Conservation (phyloP, 768 basidiomycete genomes). For the Naganishia friedmannii region DNA sequence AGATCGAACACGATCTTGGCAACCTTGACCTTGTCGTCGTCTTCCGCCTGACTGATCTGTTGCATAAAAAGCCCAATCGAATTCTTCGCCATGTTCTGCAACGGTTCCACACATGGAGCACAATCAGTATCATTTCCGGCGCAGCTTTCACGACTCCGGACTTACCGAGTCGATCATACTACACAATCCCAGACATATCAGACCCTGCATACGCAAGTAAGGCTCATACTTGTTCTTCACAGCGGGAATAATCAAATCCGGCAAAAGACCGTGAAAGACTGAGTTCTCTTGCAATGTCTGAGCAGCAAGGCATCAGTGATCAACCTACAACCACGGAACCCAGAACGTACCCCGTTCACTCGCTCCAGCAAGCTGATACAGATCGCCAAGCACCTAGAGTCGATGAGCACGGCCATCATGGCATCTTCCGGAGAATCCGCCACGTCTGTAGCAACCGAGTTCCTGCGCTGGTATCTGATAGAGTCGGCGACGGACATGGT, state of each 20-base stretch:
- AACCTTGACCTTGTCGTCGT: constrained; percentile 65
- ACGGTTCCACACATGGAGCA: neutral
- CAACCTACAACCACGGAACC: too few species aligned
- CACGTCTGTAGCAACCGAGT: constrained; percentile 32
- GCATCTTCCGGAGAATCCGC: constrained; percentile 61
- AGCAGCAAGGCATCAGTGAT: too few species aligned
- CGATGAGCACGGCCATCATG: constrained; percentile 61
- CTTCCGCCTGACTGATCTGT: constrained; percentile 66
- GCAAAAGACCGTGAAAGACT: constrained; percentile 64
- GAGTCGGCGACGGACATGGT: constrained; percentile 25
- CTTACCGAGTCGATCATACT: constrained; percentile 66
- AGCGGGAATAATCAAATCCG: constrained; percentile 85
- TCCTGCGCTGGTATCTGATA: constrained; percentile 40
- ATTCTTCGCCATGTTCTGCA: constrained; percentile 56
- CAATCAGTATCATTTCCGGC: neutral
- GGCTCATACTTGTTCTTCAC: constrained; percentile 79
- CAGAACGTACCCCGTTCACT: constrained; percentile 75
- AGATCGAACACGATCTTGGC: constrained; percentile 81
- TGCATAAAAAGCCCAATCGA: constrained; percentile 77
- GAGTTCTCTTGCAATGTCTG: constrained; percentile 64
- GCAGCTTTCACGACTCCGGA: neutral
- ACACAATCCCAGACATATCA: constrained; percentile 75
- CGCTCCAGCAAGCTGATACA: constrained; percentile 82
- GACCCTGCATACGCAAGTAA: constrained; percentile 72
- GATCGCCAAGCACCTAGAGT: constrained; percentile 70